Evolutionary conservation across 345 rosid genomes (phyloP).

Genomic region (Hibiscus syriacus): DNA sequence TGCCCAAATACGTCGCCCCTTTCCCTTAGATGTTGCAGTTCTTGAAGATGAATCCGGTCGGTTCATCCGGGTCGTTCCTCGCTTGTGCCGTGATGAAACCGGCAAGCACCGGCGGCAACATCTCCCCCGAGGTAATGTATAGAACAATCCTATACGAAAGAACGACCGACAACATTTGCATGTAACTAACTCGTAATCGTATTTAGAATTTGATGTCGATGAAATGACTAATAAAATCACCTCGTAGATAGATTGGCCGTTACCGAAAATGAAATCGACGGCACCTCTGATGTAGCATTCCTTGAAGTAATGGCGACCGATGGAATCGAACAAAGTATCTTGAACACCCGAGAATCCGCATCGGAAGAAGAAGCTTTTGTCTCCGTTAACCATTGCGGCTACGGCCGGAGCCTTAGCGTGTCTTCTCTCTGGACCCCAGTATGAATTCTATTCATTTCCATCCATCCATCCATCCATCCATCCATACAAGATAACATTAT

Average conservation of each 20-base stretch:
- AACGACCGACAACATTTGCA: too few relatives aligned
- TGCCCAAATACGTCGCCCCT: slow-evolving; percentile 36
- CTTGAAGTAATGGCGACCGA: slow-evolving; percentile 65
- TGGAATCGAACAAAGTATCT: slow-evolving; percentile 71
- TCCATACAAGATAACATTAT: not conserved
- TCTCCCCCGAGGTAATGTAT: slow-evolving; percentile 39
- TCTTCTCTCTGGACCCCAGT: slow-evolving; percentile 34
- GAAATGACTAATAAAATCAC: slow-evolving; percentile 12
- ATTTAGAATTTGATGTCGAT: too few relatives aligned
- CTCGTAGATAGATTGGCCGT: slow-evolving; percentile 74
- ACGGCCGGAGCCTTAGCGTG: slow-evolving; percentile 45
- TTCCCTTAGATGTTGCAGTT: slow-evolving; percentile 31
- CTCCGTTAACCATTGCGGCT: slow-evolving; percentile 63
- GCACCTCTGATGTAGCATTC: slow-evolving; percentile 65
- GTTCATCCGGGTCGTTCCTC: slow-evolving; percentile 27
- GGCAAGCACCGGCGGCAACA: slow-evolving; percentile 18
- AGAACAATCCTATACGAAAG: slow-evolving; percentile 32
- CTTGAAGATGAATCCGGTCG: slow-evolving; percentile 53
- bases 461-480: too few relatives aligned
- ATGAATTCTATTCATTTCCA: slow-evolving; percentile 37
- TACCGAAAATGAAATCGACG: slow-evolving; percentile 82
- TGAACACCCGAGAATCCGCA: slow-evolving; percentile 61
- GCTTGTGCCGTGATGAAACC: slow-evolving; percentile 62
- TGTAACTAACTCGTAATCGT: too few relatives aligned
- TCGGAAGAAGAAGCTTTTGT: slow-evolving; percentile 45